phyloP scores from a whole-genome alignment of 2,329 filamentous ascomycete species.

The Nemania diffusa region DNA sequence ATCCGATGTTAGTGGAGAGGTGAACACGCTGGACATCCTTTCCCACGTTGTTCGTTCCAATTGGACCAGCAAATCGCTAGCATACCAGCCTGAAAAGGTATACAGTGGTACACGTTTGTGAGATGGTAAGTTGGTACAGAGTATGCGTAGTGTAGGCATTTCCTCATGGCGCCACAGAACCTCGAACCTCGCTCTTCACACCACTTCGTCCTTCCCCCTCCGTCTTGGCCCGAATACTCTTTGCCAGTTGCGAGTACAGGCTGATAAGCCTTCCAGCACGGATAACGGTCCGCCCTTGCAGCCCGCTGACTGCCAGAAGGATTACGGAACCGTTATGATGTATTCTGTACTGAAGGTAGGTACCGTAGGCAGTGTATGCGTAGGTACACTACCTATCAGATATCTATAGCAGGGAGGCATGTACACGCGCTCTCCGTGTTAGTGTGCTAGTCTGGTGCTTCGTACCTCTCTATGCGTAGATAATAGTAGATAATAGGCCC shows the following conservation, averaged over 20 bases:
- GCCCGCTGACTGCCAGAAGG: conserved; percentile 28
- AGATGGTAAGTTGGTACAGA: conserved; percentile 28
- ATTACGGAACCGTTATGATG: conserved; percentile 36
- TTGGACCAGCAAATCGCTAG: conserved; percentile 42
- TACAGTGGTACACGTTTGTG: conserved; percentile 36
- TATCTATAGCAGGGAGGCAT: not conserved
- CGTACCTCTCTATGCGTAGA: not conserved
- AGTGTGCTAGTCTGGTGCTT: not conserved
- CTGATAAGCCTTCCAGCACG: conserved; percentile 33
- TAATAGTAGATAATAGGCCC: conserved; percentile 1
- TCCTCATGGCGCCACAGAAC: conserved; percentile 39
- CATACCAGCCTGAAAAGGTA: conserved; percentile 32
- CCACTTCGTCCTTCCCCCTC: conserved; percentile 33
- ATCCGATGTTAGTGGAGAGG: conserved; percentile 32
- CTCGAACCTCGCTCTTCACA: conserved; percentile 32
- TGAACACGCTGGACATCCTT: conserved; percentile 39
- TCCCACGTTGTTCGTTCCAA: conserved; percentile 45
- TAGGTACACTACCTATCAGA: conserved; percentile 25
- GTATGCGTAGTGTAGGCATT: conserved; percentile 21
- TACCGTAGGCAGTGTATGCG: no score
- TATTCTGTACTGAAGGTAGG: conserved; percentile 12
- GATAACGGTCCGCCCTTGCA: conserved; percentile 44
- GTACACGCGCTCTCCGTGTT: conserved; percentile 16
- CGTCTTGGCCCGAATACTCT: conserved; percentile 36
- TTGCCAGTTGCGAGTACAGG: conserved; percentile 29